Percentiles rank a stretch among this genome's conserved stretches.
Evolutionary conservation across 495 filamentous ascomycete species (phyloP).

Genomic region (Pseudomonodictys pantanalensis): DNA sequence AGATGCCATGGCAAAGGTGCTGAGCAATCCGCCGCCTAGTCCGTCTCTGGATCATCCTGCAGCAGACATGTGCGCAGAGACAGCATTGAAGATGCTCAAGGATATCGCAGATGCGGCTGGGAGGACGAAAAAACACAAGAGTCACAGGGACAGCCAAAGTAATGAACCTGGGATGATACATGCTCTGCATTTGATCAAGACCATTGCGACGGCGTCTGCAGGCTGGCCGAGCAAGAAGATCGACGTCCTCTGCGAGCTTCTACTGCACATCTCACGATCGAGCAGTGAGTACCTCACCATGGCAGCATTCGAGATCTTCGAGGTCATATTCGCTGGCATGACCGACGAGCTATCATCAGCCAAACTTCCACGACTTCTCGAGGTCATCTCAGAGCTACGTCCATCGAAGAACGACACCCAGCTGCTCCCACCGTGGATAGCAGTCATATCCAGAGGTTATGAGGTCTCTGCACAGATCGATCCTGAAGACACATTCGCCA

Average conservation of each 20-base stretch:
- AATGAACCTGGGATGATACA: constrained; percentile 85
- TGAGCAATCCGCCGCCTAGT: constrained; percentile 79
- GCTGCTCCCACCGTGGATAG: constrained; percentile 92
- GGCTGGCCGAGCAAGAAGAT: constrained; percentile 98
- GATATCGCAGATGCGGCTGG: constrained; percentile 62
- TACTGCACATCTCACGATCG: constrained; percentile 81
- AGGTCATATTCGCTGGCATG: constrained; percentile 90
- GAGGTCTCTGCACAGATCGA: constrained; percentile 86
- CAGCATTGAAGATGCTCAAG: constrained; percentile 70
- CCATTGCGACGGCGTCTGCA: constrained; percentile 76
- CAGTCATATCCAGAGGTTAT: constrained; percentile 87
- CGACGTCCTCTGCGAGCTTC: constrained; percentile 79
- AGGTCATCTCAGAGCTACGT: constrained; percentile 81
- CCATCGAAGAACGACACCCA: constrained; percentile 89
- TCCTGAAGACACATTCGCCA: constrained; percentile 82
- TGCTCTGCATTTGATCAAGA: constrained; percentile 84
- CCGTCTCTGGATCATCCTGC: constrained; percentile 90
- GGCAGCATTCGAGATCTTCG: constrained; percentile 94
- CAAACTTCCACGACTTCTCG: constrained; percentile 84
- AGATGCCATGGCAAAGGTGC: constrained; percentile 78
- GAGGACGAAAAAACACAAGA: constrained; percentile 64
- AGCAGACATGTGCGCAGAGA: constrained; percentile 92
- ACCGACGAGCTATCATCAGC: constrained; percentile 75
- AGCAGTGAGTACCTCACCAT: constrained; percentile 94
- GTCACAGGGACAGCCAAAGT: constrained; percentile 49